phyloP scores from a whole-genome alignment of 495 filamentous ascomycete species.

The Penicillium steckii region DNA sequence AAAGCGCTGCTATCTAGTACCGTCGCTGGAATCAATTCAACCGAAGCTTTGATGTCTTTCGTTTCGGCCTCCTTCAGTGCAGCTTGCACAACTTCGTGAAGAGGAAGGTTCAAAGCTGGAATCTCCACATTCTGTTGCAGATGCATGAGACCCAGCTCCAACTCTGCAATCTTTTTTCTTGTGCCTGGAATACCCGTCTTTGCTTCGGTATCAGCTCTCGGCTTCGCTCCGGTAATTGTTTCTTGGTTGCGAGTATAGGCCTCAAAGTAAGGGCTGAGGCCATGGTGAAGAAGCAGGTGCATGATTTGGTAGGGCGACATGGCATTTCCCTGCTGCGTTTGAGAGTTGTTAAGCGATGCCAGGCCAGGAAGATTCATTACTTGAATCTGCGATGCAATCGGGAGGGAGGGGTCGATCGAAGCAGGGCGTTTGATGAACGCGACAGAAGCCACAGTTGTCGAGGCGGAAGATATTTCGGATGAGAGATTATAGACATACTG shows the following conservation, averaged over 20 bases:
- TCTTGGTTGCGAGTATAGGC: conserved; percentile 86
- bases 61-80: conserved; percentile 73
- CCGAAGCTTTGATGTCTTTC: conserved; percentile 61
- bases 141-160: conserved; percentile 85
- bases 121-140: conserved; percentile 98
- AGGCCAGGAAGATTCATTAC: conserved; percentile 87
- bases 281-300: conserved; percentile 83
- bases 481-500: conserved; percentile 75
- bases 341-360: conserved; percentile 59
- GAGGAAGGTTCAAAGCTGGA: conserved; percentile 77
- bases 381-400: conserved; percentile 82
- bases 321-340: conserved; percentile 64
- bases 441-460: conserved; percentile 78
- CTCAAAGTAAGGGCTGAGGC: conserved; percentile 92
- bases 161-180: conserved; percentile 91
- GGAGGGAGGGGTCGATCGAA: conserved; percentile 76
- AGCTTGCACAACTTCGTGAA: conserved; percentile 82
- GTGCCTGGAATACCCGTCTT: conserved; percentile 95
- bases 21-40: conserved; percentile 70
- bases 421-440: conserved; percentile 86
- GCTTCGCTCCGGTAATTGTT: conserved; percentile 58
- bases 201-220: conserved; percentile 75
- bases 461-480: conserved; percentile 73
- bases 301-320: conserved; percentile 87
- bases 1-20: conserved; percentile 83